Evolutionary conservation across 305 asterid species (phyloP), one percentile per base, ranked within the genome.

Genomic region (Fraxinus velutina): DNA sequence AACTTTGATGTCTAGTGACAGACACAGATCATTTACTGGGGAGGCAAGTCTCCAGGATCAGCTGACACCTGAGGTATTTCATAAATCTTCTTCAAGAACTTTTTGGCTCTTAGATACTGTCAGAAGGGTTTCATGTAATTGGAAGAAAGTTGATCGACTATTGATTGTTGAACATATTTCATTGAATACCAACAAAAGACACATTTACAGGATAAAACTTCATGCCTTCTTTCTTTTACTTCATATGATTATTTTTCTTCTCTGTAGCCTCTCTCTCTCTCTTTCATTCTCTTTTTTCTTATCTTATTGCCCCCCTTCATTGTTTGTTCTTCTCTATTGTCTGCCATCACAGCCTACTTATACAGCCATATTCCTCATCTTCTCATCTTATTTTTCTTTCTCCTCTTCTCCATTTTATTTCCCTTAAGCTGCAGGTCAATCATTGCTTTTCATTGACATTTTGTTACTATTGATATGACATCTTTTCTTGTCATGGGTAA

Each of bases 21-120:
- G 94, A 84, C 79, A 81, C 80, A 86, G 93, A 85, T 75, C 88
- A 70, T 80, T 86, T 79, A 66, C 89, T 32, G 88, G 87, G 80
- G 91, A 85, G 44, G 86, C 86, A 30, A 85, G 86, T 82, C 44
- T 87, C 75, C 92, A 88, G 78, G 91, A 87, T 77, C 89, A 81
- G 24, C 82, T 82, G 74, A 78, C 90, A 37, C 78, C 88, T 77
- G 90, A 89, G 92, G 92, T 90, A 75, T 68, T 88, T 85, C 15
- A 37, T 17, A 15, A 37, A 21, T 73, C 80, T 74, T 62, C 55
- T 83, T 78, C 34, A 17, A 79, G 66, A 72, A 32, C 47, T 57
- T 37, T 42, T 42, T 42, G 19, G 15, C 15, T 34, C 6, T 78
- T 15, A 15, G 79, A 44, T 79, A 55, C 55, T 73, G 47, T n/a